Percentiles rank a stretch among this genome's conserved stretches.
These are phyloP conservation scores for Hypoxylon trugodes DNA, from an alignment of 495 filamentous ascomycete genomes.

Conservation along the genomic window DNA sequence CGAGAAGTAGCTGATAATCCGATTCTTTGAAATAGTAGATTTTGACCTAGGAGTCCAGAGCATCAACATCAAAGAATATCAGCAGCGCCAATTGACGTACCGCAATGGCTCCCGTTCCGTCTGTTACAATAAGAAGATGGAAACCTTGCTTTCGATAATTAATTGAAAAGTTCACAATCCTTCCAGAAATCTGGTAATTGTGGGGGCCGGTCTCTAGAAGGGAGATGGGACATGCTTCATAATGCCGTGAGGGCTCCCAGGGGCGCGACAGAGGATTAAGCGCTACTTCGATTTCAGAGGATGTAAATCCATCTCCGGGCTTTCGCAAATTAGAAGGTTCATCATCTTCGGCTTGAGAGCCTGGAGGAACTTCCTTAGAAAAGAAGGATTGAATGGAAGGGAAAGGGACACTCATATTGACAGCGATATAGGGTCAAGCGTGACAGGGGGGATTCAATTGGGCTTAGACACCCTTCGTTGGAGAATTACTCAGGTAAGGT, in stretches of 20 bases:
- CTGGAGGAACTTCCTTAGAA: constrained; percentile 38
- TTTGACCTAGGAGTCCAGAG: constrained; percentile 49
- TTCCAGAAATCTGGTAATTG: constrained; percentile 63
- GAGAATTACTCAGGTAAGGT: too few species aligned
- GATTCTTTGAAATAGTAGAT: constrained; percentile 46
- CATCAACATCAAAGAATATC: not conserved
- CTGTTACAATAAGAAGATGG: constrained; percentile 64
- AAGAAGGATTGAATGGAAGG: constrained; percentile 66
- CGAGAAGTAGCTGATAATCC: constrained; percentile 48
- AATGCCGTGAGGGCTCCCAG: constrained; percentile 66
- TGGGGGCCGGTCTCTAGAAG: constrained; percentile 60
- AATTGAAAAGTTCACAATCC: constrained; percentile 64
- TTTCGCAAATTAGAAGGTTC: not conserved
- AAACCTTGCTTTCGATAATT: constrained; percentile 50
- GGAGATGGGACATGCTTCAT: constrained; percentile 59
- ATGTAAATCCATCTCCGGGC: constrained; percentile 60
- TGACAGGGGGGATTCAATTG: not conserved
- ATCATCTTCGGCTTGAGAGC: constrained; percentile 22
- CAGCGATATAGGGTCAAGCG: not conserved
- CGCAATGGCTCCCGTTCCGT: constrained; percentile 64
- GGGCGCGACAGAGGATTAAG: constrained; percentile 50
- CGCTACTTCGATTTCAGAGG: constrained; percentile 53
- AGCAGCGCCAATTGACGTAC: constrained; percentile 45
- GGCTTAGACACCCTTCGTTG: too few species aligned
- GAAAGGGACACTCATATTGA: constrained; percentile 48